phyloP scores from a whole-genome alignment of 495 filamentous ascomycete genomes.

The Astrocystis sublimbata region DNA sequence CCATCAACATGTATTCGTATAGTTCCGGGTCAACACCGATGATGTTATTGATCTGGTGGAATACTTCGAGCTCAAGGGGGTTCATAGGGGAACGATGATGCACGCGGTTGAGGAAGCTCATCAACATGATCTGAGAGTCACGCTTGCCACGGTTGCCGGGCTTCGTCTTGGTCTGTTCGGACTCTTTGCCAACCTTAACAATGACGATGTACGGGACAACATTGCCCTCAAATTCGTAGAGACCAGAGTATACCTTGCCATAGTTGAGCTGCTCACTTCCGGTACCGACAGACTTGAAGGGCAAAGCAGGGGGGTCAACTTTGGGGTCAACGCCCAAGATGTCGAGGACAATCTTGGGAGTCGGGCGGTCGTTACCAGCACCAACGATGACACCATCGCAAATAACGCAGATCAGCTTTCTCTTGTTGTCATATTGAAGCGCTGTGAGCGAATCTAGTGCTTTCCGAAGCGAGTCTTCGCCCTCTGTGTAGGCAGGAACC shows the following conservation, averaged over 20 bases:
- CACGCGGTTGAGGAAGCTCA: slow-evolving; percentile 95
- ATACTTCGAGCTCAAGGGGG: slow-evolving; percentile 94
- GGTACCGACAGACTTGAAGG: slow-evolving; percentile 87
- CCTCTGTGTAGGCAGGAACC: slow-evolving; percentile 96
- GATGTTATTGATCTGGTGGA: slow-evolving; percentile 98
- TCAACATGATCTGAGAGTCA: slow-evolving; percentile 84
- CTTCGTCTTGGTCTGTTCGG: slow-evolving; percentile 86
- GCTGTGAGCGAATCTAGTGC: slow-evolving; percentile 93
- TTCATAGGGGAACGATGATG: slow-evolving; percentile 93
- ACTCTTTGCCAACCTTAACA: slow-evolving; percentile 96
- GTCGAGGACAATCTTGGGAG: slow-evolving; percentile 95
- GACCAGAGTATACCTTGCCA: slow-evolving; percentile 96
- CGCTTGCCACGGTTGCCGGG: slow-evolving; percentile 98
- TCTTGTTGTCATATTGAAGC: slow-evolving; percentile 95
- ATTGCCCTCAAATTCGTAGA: slow-evolving; percentile 97
- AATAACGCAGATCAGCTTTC: slow-evolving; percentile 89
- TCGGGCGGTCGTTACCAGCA: slow-evolving; percentile 93
- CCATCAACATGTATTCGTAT: slow-evolving; percentile 96
- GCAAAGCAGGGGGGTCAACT: slow-evolving; percentile 88
- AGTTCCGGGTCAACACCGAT: slow-evolving; percentile 97
- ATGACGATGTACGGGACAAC: slow-evolving; percentile 95
- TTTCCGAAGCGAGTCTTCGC: slow-evolving; percentile 88
- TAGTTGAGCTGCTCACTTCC: slow-evolving; percentile 95
- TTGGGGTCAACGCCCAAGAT: slow-evolving; percentile 97
- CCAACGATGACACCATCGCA: slow-evolving; percentile 97